A percentile compares a stretch with the other conserved stretches of the same genome.
These are phyloP conservation scores for Zarea fungicola DNA, from an alignment of 2,329 filamentous ascomycete genomes.

Conservation along the genomic window DNA sequence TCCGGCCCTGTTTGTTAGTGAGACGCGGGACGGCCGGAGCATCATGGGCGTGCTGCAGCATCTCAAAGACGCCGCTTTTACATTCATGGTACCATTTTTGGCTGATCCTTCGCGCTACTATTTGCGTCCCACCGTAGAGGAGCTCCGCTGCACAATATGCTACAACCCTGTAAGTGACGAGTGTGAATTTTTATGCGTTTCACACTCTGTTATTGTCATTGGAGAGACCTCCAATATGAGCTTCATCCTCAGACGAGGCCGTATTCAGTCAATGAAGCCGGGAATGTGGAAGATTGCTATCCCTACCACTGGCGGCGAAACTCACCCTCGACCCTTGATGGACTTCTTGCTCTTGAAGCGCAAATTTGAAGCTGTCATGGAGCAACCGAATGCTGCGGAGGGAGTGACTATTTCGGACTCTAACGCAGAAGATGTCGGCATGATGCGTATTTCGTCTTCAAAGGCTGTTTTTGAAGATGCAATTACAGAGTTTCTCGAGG, in stretches of 20 bases:
- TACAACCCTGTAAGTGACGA: slow-evolving; percentile 4
- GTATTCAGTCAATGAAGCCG: background rate
- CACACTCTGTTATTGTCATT: background rate
- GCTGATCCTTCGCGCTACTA: background rate
- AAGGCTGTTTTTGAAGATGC: background rate
- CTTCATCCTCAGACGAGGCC: background rate
- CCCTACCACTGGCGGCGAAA: background rate
- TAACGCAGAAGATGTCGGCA: background rate
- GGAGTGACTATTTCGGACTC: background rate
- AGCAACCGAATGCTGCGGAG: background rate
- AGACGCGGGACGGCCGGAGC: slow-evolving; percentile 2
- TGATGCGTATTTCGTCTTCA: background rate
- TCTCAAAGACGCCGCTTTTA: background rate
- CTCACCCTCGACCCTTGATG: background rate
- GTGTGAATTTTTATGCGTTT: slow-evolving; percentile 5
- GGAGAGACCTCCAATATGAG: background rate
- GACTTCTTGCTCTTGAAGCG: slow-evolving; percentile 8
- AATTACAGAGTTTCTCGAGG: slow-evolving; percentile 7
- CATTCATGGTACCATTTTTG: background rate
- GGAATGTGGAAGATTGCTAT: slow-evolving; percentile 8
- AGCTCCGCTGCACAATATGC: background rate
- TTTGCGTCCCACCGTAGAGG: background rate
- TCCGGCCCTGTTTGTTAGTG: slow-evolving; percentile 1
- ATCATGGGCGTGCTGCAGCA: slow-evolving; percentile 7
- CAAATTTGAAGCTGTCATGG: background rate